phyloP scores from a whole-genome alignment of 768 basidiomycete species.

The Termitomyces sp. region DNA sequence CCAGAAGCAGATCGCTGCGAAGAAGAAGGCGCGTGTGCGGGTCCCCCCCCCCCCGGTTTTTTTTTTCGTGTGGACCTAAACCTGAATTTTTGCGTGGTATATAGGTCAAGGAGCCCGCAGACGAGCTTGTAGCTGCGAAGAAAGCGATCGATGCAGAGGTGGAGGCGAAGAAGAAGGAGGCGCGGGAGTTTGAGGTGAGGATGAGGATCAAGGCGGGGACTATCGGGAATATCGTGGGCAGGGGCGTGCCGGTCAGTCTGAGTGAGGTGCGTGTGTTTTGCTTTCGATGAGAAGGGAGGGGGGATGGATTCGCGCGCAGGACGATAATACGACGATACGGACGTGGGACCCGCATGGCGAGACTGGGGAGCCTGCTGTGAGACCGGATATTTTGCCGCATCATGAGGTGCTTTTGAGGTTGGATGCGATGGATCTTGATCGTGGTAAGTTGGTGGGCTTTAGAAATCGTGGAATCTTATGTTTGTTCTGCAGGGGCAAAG shows the following conservation, averaged over 20 bases:
- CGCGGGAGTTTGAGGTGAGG: slow-evolving; percentile 66
- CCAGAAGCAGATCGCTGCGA: slow-evolving; percentile 91
- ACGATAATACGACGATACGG: slow-evolving; percentile 79
- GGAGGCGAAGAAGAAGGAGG: slow-evolving; percentile 67
- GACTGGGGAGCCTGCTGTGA: slow-evolving; percentile 64
- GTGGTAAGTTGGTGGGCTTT: no score
- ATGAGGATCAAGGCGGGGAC: slow-evolving; percentile 79
- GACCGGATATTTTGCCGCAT: slow-evolving; percentile 85
- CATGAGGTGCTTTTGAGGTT: slow-evolving; percentile 92
- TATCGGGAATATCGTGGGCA: slow-evolving; percentile 92
- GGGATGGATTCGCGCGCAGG: slow-evolving; percentile 37
- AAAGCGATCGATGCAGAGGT: slow-evolving; percentile 80
- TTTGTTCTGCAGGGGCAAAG: slow-evolving; percentile 81
- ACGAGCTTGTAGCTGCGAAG: slow-evolving; percentile 82
- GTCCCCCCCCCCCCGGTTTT: no score
- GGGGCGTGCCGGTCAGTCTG: slow-evolving; percentile 75
- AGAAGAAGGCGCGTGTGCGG: slow-evolving; percentile 73
- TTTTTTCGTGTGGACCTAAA: no score
- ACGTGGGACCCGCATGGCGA: slow-evolving; percentile 86
- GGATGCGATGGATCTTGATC: slow-evolving; percentile 95
- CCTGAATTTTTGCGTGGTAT: no score
- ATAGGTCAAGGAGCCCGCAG: slow-evolving; percentile 88
- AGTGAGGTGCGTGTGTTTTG: slow-evolving; percentile 84
- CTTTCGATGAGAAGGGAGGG: no score
- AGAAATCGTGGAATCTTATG: no score